Evolutionary conservation across 371 early-diverging fungal genomes (phyloP), one percentile per base, ranked within the genome.

Genomic region (Mucor velutinosus): DNA sequence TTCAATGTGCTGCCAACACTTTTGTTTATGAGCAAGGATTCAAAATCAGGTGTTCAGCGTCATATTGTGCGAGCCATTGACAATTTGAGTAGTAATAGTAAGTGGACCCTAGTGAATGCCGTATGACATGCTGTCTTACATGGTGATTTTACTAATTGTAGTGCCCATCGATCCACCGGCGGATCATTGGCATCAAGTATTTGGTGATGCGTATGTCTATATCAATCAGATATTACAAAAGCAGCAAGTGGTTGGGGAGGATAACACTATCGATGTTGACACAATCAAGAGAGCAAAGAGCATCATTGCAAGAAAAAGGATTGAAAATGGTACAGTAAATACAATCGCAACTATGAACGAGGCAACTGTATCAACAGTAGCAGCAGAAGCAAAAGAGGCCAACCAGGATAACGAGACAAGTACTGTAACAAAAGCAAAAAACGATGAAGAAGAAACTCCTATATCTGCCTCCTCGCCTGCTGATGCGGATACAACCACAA

Each of bases 1-100:
- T 74, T 77, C 72, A 85, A 85, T 60, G 79, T 85, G 4, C 65
- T 86, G 2, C 84, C 86, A 7, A 86, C 83, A 0, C 66, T 88
- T 4, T 35, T 85, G 4, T 64, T 69, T 4, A 77, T 86, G 60
- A 82, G 86, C 2, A 74, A 76, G 60, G 65, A 69, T 7, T 63
- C 62, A 17, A 73, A 69, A 47, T 25, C 73, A 19, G 84, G 78
- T 65, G 71, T 79, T 21, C 77, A 73, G 33, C 72, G 81, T 30
- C 84, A 84, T 56, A 71, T 81, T 41, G 68, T 81, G 29, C 72
- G 84, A 17, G 84, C 84, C 0, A 65, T 84, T 2, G 84, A 84
- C 62, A 84, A 84, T 41, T 61, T 84, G 10, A 79, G 71, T 25
- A 58, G 74, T 12, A 60, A 74, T 41, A 63, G 82, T 82, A 74